These are phyloP conservation scores for Pinus albicaulis DNA, from an alignment of 75 land plant genomes.

Conservation along the genomic window DNA sequence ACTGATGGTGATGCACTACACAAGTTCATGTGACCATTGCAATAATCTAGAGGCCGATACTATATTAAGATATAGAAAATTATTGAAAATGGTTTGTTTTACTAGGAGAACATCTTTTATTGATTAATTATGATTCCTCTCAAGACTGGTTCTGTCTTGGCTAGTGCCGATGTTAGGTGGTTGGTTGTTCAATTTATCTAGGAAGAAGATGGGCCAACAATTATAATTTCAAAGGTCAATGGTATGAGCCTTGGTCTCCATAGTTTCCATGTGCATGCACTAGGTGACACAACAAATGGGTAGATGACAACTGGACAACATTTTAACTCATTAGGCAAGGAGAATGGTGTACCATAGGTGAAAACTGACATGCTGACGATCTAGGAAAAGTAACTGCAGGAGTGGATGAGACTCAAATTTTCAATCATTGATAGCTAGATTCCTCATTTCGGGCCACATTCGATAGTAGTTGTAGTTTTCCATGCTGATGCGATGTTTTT, in stretches of 20 bases:
- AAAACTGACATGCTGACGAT: conserved; percentile 80
- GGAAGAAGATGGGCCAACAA: conserved; percentile 11
- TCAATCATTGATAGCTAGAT: conserved; percentile 67
- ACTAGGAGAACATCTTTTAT: too few species aligned
- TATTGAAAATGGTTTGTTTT: too few species aligned
- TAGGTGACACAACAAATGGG: conserved; percentile 92
- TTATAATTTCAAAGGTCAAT: conserved; percentile 44
- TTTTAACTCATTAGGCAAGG: conserved; percentile 67
- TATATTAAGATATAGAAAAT: too few species aligned
- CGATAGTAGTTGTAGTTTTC: conserved; percentile 83
- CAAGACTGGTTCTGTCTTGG: too few species aligned
- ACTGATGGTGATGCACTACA: too few species aligned
- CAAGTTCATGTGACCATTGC: too few species aligned
- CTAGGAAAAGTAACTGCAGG: conserved; percentile 68
- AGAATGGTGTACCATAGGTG: conserved; percentile 82
- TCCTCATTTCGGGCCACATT: conserved; percentile 72
- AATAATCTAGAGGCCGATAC: too few species aligned
- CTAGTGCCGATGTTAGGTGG: too few species aligned
- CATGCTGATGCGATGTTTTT: conserved; percentile 96
- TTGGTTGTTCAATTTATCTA: too few species aligned
- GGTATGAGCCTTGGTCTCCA: conserved; percentile 78
- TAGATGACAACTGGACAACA: conserved; percentile 88
- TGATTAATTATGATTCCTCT: too few species aligned
- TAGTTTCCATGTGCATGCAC: conserved; percentile 86
- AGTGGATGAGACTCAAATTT: conserved; percentile 60